A percentile compares a stretch with the other conserved stretches of the same genome.
Evolutionary conservation across 495 filamentous ascomycete species (phyloP).

Genomic region (Daldinia concentrica): DNA sequence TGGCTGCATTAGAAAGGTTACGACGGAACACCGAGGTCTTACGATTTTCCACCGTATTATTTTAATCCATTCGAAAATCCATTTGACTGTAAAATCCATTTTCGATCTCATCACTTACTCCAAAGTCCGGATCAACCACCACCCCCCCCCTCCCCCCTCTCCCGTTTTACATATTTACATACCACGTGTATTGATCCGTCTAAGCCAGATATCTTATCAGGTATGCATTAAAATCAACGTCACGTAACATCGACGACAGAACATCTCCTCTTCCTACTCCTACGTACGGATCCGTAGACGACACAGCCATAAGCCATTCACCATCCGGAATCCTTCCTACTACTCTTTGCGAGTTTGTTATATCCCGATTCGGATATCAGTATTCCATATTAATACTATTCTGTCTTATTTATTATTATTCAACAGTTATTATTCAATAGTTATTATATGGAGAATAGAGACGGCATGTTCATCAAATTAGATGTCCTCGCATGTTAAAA

Average conservation of each 20-base stretch:
- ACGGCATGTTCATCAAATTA: neutral
- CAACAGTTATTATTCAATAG: neutral
- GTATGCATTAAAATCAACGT: neutral
- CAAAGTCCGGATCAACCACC: slow-evolving; percentile 1
- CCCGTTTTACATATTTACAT: slow-evolving; percentile 2
- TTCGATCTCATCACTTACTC: neutral
- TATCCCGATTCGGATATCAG: neutral
- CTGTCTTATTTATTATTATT: neutral
- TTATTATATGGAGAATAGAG: too few relatives aligned
- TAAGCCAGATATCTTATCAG: neutral
- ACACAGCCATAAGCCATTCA: neutral
- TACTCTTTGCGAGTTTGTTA: neutral
- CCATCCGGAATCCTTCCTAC: neutral
- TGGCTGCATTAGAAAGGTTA: slow-evolving; percentile 23
- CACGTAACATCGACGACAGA: slow-evolving; percentile 3
- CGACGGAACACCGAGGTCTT: slow-evolving; percentile 19
- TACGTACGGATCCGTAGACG: too few relatives aligned
- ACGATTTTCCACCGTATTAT: slow-evolving; percentile 15
- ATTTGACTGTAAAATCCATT: neutral
- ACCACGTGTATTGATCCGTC: slow-evolving; percentile 12
- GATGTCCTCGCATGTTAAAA: neutral
- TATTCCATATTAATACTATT: neutral
- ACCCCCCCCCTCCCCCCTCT: too few relatives aligned
- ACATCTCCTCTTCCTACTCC: neutral
- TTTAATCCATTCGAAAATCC: slow-evolving; percentile 2